Evolutionary conservation across 1,284 basidiomycete species (phyloP), one percentile per base, ranked within the genome.

Genomic region (Termitomyces sp.): DNA sequence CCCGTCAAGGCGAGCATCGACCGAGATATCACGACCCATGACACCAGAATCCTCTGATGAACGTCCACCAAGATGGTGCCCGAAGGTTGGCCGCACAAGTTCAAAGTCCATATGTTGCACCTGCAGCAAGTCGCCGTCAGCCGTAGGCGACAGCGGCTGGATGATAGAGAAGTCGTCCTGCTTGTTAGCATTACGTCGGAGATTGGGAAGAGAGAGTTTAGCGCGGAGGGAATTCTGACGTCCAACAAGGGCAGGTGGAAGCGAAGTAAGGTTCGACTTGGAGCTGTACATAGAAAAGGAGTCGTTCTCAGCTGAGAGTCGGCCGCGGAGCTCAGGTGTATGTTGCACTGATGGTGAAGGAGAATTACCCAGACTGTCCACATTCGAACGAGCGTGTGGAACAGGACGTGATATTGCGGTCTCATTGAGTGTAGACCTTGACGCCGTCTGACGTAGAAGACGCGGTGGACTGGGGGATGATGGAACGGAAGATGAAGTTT

Each of bases 91-190:
- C 21, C 78, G 74, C 38, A 91, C 74, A 19, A 90, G 76, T 68
- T 90, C 86, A 60, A 91, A 91, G 62, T 90, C 88, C 73, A 83
- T 84, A 60, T 90, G 84, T 62, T 87, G 72, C 9, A 90, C 83
- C 52, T 89, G 86, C 6, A 91, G 76, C 18, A 67, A 68, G 21
- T 72, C 69, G 14, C 58, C 53, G 30, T 58, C 64, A 34, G 30
- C 49, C 49, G 56, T 42, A 54, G 62, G 50, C 3, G 55, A 49
- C 2, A 47, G 42, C 21, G 67, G 51, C 52, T 62, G 55, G 56
- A 67, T 21, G 62, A 67, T 64, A 54, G 71, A 42, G 37, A 66
- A 54, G 11, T 71, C 69, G 46, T 72, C 72, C 37, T 69, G 66
- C 5, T 66, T 66, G 53, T 64, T 71, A 18, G 68, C 61, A 46